Base-by-base conservation (phyloP, 768 basidiomycete species). In the Hericium erinaceus region DNA sequence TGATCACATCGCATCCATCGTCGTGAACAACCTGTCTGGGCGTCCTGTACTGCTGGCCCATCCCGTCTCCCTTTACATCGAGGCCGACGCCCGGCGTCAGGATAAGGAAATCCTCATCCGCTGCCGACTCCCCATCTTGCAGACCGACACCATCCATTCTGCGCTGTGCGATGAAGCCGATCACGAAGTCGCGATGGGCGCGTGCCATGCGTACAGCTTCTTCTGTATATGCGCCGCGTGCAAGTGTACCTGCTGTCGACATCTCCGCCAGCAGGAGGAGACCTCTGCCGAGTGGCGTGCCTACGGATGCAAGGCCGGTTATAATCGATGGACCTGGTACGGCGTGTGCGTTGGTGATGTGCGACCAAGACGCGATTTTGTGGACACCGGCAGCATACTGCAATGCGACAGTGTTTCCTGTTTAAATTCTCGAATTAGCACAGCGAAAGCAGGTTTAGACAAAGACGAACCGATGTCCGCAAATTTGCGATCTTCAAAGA, bases 401-500 rank as follows among this genome's bases (percentile, higher is more conserved):
- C 22, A 98, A 75, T 8, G 86, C 83, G 58, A 98, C 97, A 8
- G 97, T 98, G 73, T 98, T 98, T 48, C 97, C 97, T 99, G 64
- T 20, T 11, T 18, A 7, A 10, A 26, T 6, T 20, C 24, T 15
- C 4, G 16, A 8, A 9, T 26, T 53, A 39, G 13, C 8, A 20
- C 8, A 59, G 52, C 48, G 39, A 44, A 8, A 57, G 52, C 16
- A 49, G 37, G 24, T 38, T 53, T 10, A 44, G 18, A 28, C 28
- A 54, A 13, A 9, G 9, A 13, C 38, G 64, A 61, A 94, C 95
- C 95, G 54, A 99, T 98, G 71, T 99, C 97, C 4, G 97, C 95
- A 66, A 99, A 99, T 72, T 99, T 99, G 62, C 97, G 79, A 75
- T 99, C 97, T 74, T 98, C 97, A 64, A 98, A 99, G 64, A 98